These are phyloP conservation scores for Pleurotus tuoliensis DNA, from an alignment of 768 basidiomycete species.

Conservation along the genomic window DNA sequence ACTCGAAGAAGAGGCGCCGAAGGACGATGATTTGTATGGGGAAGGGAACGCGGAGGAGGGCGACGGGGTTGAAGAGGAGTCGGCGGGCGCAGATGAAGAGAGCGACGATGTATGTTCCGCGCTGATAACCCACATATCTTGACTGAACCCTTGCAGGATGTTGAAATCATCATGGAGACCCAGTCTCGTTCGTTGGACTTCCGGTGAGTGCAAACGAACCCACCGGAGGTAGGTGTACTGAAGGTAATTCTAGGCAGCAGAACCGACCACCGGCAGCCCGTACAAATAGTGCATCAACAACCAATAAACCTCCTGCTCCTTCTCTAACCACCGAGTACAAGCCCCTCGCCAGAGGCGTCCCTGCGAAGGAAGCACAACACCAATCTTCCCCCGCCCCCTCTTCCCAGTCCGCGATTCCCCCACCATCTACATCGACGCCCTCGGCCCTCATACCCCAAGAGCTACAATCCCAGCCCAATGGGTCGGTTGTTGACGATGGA, in stretches of 20 bases:
- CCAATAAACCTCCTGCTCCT: slow-evolving; percentile 41
- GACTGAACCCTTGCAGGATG: slow-evolving; percentile 44
- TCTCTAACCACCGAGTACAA: slow-evolving; percentile 83
- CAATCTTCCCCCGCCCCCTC: slow-evolving; percentile 14
- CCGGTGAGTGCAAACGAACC: slow-evolving; percentile 38
- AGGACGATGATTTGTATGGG: slow-evolving; percentile 26
- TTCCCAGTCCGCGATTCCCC: slow-evolving; percentile 7
- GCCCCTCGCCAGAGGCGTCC: slow-evolving; percentile 60
- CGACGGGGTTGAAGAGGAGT: slow-evolving; percentile 36
- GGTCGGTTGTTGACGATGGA: slow-evolving; percentile 38
- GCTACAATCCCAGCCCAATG: slow-evolving; percentile 13
- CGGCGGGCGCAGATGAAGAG: slow-evolving; percentile 40
- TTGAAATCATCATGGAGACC: slow-evolving; percentile 90
- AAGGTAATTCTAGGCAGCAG: slow-evolving; percentile 26
- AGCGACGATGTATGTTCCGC: slow-evolving; percentile 34
- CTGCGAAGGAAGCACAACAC: slow-evolving; percentile 24
- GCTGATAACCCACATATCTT: background rate
- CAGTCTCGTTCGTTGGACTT: slow-evolving; percentile 70
- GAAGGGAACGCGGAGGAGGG: slow-evolving; percentile 37
- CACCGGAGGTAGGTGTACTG: background rate
- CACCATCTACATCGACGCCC: slow-evolving; percentile 12
- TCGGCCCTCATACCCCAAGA: slow-evolving; percentile 11
- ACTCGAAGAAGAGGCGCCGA: slow-evolving; percentile 40
- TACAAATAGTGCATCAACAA: slow-evolving; percentile 24
- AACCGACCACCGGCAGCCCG: slow-evolving; percentile 28